Percentiles rank a stretch among this genome's conserved stretches.
Evolutionary conservation across 148 eudicot species (phyloP).

Genomic region (Polygonum maritimum): DNA sequence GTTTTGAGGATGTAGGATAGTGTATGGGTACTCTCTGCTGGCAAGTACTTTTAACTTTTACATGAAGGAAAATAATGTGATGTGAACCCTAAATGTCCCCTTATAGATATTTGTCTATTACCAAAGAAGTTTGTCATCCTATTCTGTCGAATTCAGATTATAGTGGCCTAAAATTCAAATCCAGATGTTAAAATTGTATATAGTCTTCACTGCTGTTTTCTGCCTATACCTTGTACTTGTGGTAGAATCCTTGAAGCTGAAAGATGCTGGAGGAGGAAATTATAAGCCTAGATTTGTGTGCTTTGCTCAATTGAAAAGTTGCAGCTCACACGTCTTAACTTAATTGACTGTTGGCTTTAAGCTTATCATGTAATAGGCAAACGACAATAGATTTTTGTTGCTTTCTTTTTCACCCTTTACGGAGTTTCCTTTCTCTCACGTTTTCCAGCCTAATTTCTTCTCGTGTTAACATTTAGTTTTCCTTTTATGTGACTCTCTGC

Average conservation of each 20-base stretch:
- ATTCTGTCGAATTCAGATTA: background rate
- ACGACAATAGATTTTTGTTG: background rate
- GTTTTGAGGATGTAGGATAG: background rate
- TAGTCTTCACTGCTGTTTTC: background rate
- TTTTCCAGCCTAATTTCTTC: background rate
- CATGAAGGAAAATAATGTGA: background rate
- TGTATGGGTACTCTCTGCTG: background rate
- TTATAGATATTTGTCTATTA: background rate
- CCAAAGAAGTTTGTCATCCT: background rate
- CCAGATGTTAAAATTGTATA: background rate
- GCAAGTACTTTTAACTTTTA: background rate
- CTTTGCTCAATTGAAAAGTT: background rate
- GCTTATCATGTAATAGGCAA: background rate
- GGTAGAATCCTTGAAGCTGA: background rate
- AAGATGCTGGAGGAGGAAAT: background rate
- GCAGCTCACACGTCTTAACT: background rate
- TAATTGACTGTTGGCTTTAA: background rate
- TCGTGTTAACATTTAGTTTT: background rate
- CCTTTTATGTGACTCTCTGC: background rate
- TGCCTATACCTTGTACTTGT: background rate
- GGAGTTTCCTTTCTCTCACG: background rate
- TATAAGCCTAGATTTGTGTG: background rate
- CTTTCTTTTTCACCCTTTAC: background rate
- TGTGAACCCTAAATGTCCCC: background rate
- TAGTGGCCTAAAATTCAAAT: background rate